phyloP scores from a whole-genome alignment of 768 basidiomycete genomes.

The Xerocomus spinulosus region DNA sequence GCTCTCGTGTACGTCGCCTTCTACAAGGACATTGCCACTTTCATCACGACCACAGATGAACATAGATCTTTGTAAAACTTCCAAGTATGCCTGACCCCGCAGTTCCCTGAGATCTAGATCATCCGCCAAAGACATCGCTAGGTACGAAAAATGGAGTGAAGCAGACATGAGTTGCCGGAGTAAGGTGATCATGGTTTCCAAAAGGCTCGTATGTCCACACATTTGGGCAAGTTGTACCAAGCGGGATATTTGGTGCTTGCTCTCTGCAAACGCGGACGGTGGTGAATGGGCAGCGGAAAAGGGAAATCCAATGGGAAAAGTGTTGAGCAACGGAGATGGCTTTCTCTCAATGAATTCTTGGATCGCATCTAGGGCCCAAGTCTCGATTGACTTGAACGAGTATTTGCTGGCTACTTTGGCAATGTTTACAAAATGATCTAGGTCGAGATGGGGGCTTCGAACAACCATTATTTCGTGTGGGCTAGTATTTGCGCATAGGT shows the following conservation, averaged over 20 bases:
- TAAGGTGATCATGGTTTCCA: constrained; percentile 55
- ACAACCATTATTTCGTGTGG: constrained; percentile 56
- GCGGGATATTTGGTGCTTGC: constrained; percentile 49
- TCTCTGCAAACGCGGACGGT: constrained; percentile 34
- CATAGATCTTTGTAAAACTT: constrained; percentile 63
- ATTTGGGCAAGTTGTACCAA: constrained; percentile 63
- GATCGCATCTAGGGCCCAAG: constrained; percentile 72
- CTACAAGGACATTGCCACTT: constrained; percentile 15
- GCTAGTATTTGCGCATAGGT: constrained; percentile 31
- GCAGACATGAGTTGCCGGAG: constrained; percentile 57
- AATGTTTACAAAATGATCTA: constrained; percentile 55
- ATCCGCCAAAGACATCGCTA: constrained; percentile 70
- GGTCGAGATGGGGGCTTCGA: constrained; percentile 45
- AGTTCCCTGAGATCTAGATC: constrained; percentile 59
- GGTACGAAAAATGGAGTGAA: constrained; percentile 63
- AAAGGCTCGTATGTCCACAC: constrained; percentile 57
- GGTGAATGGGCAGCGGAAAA: constrained; percentile 25
- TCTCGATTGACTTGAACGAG: constrained; percentile 67
- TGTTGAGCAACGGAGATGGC: constrained; percentile 47
- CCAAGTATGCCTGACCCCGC: constrained; percentile 63
- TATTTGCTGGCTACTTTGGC: constrained; percentile 69
- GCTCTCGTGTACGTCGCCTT: constrained; percentile 31
- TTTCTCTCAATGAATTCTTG: constrained; percentile 61
- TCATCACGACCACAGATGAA: constrained; percentile 20
- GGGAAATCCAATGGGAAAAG: constrained; percentile 33